These are phyloP conservation scores for Hericium alpestre DNA, from an alignment of 768 basidiomycete species.

Conservation along the genomic window DNA sequence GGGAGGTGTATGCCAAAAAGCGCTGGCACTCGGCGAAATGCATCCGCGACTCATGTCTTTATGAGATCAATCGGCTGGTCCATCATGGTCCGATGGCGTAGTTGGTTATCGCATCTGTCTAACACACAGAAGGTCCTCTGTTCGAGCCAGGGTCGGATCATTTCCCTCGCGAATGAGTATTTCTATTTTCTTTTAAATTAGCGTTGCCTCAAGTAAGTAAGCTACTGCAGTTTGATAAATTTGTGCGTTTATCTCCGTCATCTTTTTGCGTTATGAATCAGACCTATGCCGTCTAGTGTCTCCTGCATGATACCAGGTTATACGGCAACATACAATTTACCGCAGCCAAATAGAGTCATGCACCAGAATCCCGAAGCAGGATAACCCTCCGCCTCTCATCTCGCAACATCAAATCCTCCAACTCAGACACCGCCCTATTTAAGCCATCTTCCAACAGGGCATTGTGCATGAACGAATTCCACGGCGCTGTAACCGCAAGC, in stretches of 20 bases:
- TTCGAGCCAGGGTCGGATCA: slow-evolving; percentile 4
- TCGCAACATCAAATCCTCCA: background rate
- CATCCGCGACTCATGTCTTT: background rate
- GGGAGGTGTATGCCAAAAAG: no score
- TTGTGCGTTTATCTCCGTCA: no score
- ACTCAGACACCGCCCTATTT: background rate
- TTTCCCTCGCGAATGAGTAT: no score
- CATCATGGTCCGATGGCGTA: slow-evolving; percentile 59
- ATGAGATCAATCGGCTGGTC: no score
- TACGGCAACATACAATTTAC: background rate
- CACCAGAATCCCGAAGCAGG: background rate
- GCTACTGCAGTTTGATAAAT: no score
- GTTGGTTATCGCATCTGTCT: slow-evolving; percentile 75
- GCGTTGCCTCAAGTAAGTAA: no score
- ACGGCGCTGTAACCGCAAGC: background rate
- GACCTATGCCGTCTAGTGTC: no score
- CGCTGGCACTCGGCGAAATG: no score
- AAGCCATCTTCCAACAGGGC: no score
- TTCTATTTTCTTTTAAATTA: no score
- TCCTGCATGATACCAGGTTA: no score
- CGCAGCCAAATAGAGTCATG: background rate
- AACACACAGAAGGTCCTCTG: slow-evolving; percentile 27
- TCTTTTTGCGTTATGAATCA: no score
- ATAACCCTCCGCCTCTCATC: background rate
- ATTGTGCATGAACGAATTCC: background rate